Conservation (phyloP, 164 flowering plant species). For the Euptelea pleiosperma region DNA sequence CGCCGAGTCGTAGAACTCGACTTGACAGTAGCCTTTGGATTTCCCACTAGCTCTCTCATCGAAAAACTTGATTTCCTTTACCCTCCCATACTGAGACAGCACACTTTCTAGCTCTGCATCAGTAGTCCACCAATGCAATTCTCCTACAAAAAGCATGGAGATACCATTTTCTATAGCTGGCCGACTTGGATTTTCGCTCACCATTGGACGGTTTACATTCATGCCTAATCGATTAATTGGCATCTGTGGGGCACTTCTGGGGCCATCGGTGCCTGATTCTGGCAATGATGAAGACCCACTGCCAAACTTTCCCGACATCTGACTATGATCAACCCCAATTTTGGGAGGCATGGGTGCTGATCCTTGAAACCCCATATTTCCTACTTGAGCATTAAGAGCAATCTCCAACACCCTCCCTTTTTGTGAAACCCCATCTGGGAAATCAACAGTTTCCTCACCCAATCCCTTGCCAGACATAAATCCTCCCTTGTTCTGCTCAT, state of each 20-base stretch:
- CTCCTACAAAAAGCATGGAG: slow-evolving; percentile 67
- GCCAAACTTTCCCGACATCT: slow-evolving; percentile 27
- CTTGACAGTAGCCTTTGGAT: slow-evolving; percentile 80
- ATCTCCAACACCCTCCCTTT: slow-evolving; percentile 31
- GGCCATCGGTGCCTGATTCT: slow-evolving; percentile 30
- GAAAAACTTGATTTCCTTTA: slow-evolving; percentile 67
- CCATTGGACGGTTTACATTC: slow-evolving; percentile 30
- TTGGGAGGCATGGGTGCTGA: slow-evolving; percentile 33
- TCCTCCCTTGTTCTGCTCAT: slow-evolving; percentile 35
- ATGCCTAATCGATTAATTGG: slow-evolving; percentile 24
- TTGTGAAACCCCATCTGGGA: slow-evolving; percentile 32
- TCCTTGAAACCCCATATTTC: slow-evolving; percentile 47
- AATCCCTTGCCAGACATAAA: slow-evolving; percentile 21
- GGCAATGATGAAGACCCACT: slow-evolving; percentile 29
- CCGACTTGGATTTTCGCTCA: slow-evolving; percentile 33
- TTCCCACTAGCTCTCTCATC: slow-evolving; percentile 81
- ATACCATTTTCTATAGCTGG: slow-evolving; percentile 47
- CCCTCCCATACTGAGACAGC: slow-evolving; percentile 53
- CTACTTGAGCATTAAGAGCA: slow-evolving; percentile 33
- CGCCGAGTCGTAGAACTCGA: slow-evolving; percentile 56
- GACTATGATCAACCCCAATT: slow-evolving; percentile 34
- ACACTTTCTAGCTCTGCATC: slow-evolving; percentile 69
- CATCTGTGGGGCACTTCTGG: slow-evolving; percentile 33
- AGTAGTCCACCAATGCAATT: slow-evolving; percentile 82
- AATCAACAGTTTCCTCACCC: slow-evolving; percentile 27